A percentile compares a stretch with the other conserved stretches of the same genome.
Evolutionary conservation across 2,329 filamentous ascomycete species (phyloP).

Genomic region (Clarireedia sp.): DNA sequence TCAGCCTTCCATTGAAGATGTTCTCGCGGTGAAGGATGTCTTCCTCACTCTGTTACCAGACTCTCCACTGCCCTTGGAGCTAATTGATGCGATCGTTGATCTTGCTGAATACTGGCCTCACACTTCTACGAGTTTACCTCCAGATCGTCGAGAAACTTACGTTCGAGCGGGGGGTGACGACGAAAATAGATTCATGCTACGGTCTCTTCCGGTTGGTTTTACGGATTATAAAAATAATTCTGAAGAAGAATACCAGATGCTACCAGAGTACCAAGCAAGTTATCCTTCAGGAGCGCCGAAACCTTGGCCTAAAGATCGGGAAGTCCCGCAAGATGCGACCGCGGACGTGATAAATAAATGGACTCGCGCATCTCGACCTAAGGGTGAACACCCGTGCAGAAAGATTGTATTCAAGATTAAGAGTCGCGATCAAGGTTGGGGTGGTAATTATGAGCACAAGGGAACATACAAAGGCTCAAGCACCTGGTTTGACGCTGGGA

Average conservation of each 20-base stretch:
- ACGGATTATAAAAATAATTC: neutral
- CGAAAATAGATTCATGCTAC: conserved; percentile 35
- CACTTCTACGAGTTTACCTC: conserved; percentile 27
- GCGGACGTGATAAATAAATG: conserved; percentile 18
- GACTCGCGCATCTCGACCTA: conserved; percentile 11
- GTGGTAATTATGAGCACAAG: conserved; percentile 26
- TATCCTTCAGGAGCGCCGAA: conserved; percentile 11
- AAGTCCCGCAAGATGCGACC: conserved; percentile 13
- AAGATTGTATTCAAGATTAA: conserved; percentile 53
- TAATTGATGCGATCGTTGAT: conserved; percentile 50
- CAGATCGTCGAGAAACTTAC: neutral
- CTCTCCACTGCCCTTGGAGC: conserved; percentile 42
- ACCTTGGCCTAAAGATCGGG: conserved; percentile 11
- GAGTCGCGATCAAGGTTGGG: conserved; percentile 53
- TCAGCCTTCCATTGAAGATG: conserved; percentile 39
- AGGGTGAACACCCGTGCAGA: conserved; percentile 40
- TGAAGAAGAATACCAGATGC: conserved; percentile 6
- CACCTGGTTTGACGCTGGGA: conserved; percentile 57
- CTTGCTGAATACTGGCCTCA: conserved; percentile 56
- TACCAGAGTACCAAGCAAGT: neutral
- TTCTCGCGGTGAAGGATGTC: conserved; percentile 41
- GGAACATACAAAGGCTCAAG: conserved; percentile 42
- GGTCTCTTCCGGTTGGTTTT: conserved; percentile 26
- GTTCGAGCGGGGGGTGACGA: conserved; percentile 9
- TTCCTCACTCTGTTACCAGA: conserved; percentile 32